A percentile compares a stretch with the other conserved stretches of the same genome.
These are phyloP conservation scores for Malassezia vespertilionis DNA, from an alignment of 1,284 basidiomycete species.

Conservation along the genomic window DNA sequence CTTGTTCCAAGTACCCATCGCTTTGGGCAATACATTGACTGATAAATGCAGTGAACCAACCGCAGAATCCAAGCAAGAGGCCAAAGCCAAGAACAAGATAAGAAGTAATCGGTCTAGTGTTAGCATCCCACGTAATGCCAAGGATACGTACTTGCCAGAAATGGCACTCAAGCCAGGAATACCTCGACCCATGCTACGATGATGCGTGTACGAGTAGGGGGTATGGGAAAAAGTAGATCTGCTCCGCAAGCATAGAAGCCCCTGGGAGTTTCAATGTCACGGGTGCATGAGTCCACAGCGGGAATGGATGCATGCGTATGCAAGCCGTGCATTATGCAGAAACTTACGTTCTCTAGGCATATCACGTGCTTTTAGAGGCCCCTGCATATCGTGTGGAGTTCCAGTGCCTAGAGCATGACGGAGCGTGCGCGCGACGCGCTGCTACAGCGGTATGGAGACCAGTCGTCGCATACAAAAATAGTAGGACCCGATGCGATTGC, in stretches of 20 bases:
- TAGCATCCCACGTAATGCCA: too few relatives aligned
- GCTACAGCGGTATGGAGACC: conserved; percentile 15
- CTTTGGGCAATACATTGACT: conserved; percentile 50
- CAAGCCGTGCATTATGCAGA: not conserved
- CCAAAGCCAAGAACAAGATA: not conserved
- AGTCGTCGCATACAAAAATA: not conserved
- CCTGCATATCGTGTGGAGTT: not conserved
- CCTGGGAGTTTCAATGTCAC: not conserved
- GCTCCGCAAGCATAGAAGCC: not conserved
- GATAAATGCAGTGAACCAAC: conserved; percentile 88
- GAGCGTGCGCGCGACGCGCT: conserved; percentile 7
- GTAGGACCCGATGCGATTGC: not conserved
- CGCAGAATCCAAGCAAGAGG: conserved; percentile 61
- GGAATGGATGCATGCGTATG: too few relatives aligned
- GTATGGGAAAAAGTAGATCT: not conserved
- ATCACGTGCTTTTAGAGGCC: not conserved
- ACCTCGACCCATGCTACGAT: not conserved
- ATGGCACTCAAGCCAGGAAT: conserved; percentile 3
- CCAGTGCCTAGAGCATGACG: not conserved
- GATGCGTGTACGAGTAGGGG: not conserved
- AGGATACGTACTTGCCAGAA: not conserved
- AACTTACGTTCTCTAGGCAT: not conserved
- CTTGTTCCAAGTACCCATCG: conserved; percentile 50
- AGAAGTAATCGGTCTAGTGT: conserved; percentile 1
- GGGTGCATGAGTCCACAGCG: too few relatives aligned